Conservation (phyloP, 129 eudicot genomes). For the Centella asiatica region DNA sequence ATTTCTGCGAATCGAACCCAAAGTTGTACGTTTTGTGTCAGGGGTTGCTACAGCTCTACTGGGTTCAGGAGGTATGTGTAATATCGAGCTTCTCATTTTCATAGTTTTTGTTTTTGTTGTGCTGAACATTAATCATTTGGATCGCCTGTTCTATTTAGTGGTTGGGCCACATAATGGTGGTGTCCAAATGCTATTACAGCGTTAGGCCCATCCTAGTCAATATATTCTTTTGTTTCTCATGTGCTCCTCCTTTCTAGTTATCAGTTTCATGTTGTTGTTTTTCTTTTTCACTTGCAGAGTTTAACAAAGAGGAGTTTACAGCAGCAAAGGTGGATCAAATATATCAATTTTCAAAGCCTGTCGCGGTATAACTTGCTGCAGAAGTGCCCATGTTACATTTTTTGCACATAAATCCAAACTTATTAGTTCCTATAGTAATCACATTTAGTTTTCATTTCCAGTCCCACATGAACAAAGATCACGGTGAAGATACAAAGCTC, state of each 20-base stretch:
- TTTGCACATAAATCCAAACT: neutral
- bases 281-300: conserved; percentile 40
- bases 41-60: conserved; percentile 94
- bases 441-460: conserved; percentile 14
- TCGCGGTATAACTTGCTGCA: conserved; percentile 43
- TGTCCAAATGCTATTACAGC: neutral
- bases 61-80: conserved; percentile 89
- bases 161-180: neutral
- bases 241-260: neutral
- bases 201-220: neutral
- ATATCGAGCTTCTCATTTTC: neutral
- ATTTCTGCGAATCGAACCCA: conserved; percentile 85
- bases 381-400: conserved; percentile 2
- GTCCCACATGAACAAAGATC: conserved; percentile 99
- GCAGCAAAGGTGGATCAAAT: conserved; percentile 83
- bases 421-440: neutral
- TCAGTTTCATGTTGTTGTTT: neutral
- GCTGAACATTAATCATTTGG: neutral
- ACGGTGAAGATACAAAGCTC: conserved; percentile 73
- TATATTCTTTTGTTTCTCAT: neutral
- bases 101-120: neutral
- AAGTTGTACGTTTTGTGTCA: conserved; percentile 86
- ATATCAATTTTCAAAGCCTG: conserved; percentile 86
- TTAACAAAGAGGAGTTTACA: conserved; percentile 57
- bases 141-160: neutral